phyloP scores from a whole-genome alignment of 148 eudicot genomes.

The Chenopodium berlandieri region DNA sequence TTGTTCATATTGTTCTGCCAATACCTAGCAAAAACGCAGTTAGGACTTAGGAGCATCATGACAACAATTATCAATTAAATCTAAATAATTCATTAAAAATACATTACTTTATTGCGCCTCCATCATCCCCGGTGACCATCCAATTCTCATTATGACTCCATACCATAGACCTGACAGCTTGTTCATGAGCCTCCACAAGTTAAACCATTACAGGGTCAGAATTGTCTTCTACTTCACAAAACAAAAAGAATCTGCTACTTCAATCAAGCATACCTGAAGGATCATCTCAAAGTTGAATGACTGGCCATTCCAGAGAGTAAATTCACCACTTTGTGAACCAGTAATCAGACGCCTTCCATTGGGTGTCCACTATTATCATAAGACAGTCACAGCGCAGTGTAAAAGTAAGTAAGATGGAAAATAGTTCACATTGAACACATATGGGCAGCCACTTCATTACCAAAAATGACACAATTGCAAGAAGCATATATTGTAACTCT shows the following conservation, averaged over 20 bases:
- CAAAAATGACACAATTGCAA: not conserved
- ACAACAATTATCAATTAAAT: not conserved
- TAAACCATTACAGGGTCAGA: not conserved
- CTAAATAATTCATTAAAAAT: not conserved
- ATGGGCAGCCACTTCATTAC: not conserved
- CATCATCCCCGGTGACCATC: constrained; percentile 99
- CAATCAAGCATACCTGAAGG: constrained; percentile 55
- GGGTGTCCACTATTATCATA: constrained; percentile 82
- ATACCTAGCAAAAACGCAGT: constrained; percentile 50
- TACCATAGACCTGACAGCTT: constrained; percentile 94
- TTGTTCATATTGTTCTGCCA: constrained; percentile 99
- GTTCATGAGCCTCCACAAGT: constrained; percentile 84
- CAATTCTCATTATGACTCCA: constrained; percentile 99
- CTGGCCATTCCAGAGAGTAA: constrained; percentile 97
- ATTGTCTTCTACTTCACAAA: not conserved
- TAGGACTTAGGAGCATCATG: constrained; percentile 10
- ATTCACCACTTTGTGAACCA: constrained; percentile 97
- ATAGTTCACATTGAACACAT: not conserved
- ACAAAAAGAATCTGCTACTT: not conserved
- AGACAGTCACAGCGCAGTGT: constrained; percentile 25
- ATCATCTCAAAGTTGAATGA: constrained; percentile 99
- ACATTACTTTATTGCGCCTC: constrained; percentile 81
- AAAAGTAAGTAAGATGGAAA: constrained; percentile 3
- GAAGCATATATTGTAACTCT: not conserved
- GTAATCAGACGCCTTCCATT: constrained; percentile 97